These are phyloP conservation scores for Sporisorium exsertum DNA, from an alignment of 1,284 basidiomycete genomes.

Conservation along the genomic window DNA sequence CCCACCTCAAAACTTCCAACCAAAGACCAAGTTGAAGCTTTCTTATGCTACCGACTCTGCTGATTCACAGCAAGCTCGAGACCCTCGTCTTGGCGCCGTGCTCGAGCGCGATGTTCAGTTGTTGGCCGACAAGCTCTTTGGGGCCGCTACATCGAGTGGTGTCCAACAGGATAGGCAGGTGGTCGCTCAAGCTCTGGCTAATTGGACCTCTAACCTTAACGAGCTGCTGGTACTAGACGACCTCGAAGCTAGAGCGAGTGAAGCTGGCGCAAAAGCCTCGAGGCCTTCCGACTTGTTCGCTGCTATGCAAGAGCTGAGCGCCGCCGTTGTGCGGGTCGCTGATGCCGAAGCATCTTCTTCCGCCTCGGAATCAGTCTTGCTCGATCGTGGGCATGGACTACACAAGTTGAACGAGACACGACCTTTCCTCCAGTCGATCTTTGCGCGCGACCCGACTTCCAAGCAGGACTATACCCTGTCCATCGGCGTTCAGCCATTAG, in stretches of 20 bases:
- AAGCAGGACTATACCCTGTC: constrained; percentile 35
- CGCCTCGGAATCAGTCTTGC: constrained; percentile 4
- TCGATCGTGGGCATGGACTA: constrained; percentile 40
- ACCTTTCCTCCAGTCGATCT: constrained; percentile 35
- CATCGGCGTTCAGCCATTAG: constrained; percentile 28
- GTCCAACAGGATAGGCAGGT: constrained; percentile 17
- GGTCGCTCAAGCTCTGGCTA: constrained; percentile 20
- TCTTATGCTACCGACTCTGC: constrained; percentile 48
- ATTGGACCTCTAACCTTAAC: constrained; percentile 37
- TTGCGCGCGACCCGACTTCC: constrained; percentile 28
- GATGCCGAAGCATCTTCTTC: constrained; percentile 29
- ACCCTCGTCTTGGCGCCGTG: constrained; percentile 31
- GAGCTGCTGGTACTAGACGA: constrained; percentile 33
- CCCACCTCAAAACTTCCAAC: neutral
- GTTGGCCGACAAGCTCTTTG: constrained; percentile 41
- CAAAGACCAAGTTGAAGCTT: constrained; percentile 40
- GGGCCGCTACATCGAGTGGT: neutral
- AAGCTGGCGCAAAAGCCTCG: constrained; percentile 10
- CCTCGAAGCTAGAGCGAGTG: constrained; percentile 32
- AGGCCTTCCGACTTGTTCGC: constrained; percentile 33
- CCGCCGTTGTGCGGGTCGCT: constrained; percentile 10
- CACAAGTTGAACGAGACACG: constrained; percentile 21
- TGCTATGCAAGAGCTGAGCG: constrained; percentile 38
- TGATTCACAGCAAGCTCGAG: constrained; percentile 22
- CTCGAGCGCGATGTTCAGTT: constrained; percentile 36